phyloP scores from a whole-genome alignment of 768 basidiomycete species.

The Tricholoma sp. region DNA sequence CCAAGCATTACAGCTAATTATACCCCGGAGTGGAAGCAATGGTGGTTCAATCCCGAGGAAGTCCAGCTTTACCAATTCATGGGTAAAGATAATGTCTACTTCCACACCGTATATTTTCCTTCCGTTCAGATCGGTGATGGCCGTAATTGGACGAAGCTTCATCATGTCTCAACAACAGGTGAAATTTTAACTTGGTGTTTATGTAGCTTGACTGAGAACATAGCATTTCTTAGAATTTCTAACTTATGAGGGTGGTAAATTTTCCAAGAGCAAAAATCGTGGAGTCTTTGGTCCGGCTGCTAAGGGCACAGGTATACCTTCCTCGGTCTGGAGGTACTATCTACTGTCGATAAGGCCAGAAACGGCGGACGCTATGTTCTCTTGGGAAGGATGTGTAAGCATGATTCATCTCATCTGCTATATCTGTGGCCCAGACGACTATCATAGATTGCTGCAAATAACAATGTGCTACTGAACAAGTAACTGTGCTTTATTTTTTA shows the following conservation, averaged over 20 bases:
- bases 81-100: slow-evolving; percentile 99
- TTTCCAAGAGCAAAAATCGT: slow-evolving; percentile 95
- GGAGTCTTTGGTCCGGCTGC: slow-evolving; percentile 97
- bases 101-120: slow-evolving; percentile 96
- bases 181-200: slow-evolving; percentile 14
- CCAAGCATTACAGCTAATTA: slow-evolving; percentile 95
- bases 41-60: slow-evolving; percentile 93
- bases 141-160: slow-evolving; percentile 87
- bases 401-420: neutral
- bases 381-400: slow-evolving; percentile 89
- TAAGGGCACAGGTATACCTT: slow-evolving; percentile 86
- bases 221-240: slow-evolving; percentile 65
- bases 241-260: slow-evolving; percentile 98
- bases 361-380: slow-evolving; percentile 92
- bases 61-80: slow-evolving; percentile 97
- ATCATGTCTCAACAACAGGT: slow-evolving; percentile 96
- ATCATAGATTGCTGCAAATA: slow-evolving; percentile 79
- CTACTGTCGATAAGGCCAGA: slow-evolving; percentile 90
- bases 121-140: slow-evolving; percentile 87
- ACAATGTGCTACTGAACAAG: slow-evolving; percentile 93
- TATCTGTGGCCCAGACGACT: slow-evolving; percentile 2
- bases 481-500: slow-evolving; percentile 19
- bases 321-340: slow-evolving; percentile 97
- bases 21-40: slow-evolving; percentile 90
- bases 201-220: neutral